Percentiles rank a stretch among this genome's conserved stretches.
Evolutionary conservation across 768 basidiomycete species (phyloP).

Genomic region (Termitomyces sp.): DNA sequence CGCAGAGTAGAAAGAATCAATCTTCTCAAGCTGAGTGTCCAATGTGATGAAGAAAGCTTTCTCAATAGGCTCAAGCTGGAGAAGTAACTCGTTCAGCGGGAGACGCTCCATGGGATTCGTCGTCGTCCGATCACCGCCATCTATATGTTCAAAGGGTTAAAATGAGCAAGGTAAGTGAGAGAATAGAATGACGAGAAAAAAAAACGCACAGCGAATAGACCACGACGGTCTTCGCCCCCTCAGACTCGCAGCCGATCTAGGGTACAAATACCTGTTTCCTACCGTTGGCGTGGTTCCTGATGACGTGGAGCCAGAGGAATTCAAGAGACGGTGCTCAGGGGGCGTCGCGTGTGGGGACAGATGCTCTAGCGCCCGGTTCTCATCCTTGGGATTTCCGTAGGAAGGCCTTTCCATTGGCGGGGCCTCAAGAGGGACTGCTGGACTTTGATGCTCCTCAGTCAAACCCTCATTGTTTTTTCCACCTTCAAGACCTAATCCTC

Average conservation of each 20-base stretch:
- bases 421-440: neutral
- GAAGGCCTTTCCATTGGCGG: neutral
- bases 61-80: slow-evolving; percentile 56
- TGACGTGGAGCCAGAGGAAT: neutral
- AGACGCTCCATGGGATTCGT: slow-evolving; percentile 25
- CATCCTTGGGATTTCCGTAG: neutral
- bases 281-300: neutral
- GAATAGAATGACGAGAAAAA: neutral
- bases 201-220: neutral
- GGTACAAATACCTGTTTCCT: neutral
- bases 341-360: neutral
- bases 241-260: slow-evolving; percentile 1
- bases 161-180: neutral
- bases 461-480: neutral
- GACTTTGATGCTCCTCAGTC: neutral
- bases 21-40: slow-evolving; percentile 77
- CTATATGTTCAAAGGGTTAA: neutral
- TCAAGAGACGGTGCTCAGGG: neutral
- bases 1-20: slow-evolving; percentile 76
- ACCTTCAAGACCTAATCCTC: neutral
- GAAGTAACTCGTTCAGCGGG: slow-evolving; percentile 44
- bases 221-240: neutral
- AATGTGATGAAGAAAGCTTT: slow-evolving; percentile 71
- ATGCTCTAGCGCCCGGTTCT: neutral
- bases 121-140: neutral